These are phyloP conservation scores for Penicillium sp. DNA, from an alignment of 2,329 filamentous ascomycete genomes.

Conservation along the genomic window DNA sequence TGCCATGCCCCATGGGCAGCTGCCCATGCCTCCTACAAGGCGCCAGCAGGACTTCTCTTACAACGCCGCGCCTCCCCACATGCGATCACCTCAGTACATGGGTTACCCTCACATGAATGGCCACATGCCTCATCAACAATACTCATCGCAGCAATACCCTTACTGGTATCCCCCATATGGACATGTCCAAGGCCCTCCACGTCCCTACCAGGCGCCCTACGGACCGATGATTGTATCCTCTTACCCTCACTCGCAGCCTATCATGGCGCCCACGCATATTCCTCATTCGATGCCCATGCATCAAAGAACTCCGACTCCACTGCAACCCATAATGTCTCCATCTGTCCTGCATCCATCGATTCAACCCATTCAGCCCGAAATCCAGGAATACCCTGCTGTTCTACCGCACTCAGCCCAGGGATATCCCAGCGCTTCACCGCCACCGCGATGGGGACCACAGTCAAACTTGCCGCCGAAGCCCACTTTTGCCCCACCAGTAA, in stretches of 20 bases:
- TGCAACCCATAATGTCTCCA: constrained; percentile 32
- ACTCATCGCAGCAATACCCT: constrained; percentile 38
- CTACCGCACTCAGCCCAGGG: constrained; percentile 20
- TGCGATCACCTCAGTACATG: constrained; percentile 54
- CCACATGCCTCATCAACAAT: constrained; percentile 41
- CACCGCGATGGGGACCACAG: constrained; percentile 21
- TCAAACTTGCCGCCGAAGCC: constrained; percentile 20
- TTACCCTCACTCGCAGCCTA: constrained; percentile 36
- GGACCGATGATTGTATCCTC: constrained; percentile 39
- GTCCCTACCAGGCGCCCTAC: constrained; percentile 34
- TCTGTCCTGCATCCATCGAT: constrained; percentile 22
- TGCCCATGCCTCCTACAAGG: constrained; percentile 43
- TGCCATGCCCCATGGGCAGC: constrained; percentile 42
- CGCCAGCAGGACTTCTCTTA: constrained; percentile 42
- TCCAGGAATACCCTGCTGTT: constrained; percentile 23
- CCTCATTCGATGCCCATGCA: constrained; percentile 32
- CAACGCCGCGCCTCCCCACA: constrained; percentile 40
- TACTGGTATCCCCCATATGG: constrained; percentile 41
- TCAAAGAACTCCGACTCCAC: constrained; percentile 31
- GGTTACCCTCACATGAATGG: constrained; percentile 49
- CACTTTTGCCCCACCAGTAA: constrained; percentile 44
- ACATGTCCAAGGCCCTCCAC: constrained; percentile 36
- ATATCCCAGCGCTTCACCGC: constrained; percentile 31
- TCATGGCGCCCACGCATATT: constrained; percentile 32
- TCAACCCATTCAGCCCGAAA: constrained; percentile 24